Conservation (phyloP, 768 basidiomycete species). For the Phaeotremella skinneri region DNA sequence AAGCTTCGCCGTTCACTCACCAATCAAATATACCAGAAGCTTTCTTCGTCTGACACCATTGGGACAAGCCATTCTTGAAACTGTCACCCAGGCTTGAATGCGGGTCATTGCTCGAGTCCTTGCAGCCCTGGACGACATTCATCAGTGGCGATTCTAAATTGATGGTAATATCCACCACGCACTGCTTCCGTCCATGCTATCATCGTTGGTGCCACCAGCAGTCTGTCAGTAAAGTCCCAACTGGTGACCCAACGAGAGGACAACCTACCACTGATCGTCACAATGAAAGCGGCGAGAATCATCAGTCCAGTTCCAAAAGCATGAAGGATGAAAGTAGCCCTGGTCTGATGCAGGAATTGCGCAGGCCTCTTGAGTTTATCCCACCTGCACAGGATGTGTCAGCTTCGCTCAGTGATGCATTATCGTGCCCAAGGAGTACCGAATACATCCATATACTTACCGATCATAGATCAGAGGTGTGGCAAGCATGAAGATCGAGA, state of each 20-base stretch:
- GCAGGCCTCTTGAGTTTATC: slow-evolving; percentile 75
- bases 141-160: slow-evolving; percentile 5
- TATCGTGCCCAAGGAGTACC: background rate
- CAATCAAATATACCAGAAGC: slow-evolving; percentile 87
- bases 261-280: slow-evolving; percentile 48
- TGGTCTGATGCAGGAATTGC: slow-evolving; percentile 74
- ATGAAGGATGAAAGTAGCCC: slow-evolving; percentile 79
- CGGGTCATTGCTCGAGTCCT: slow-evolving; percentile 76
- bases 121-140: slow-evolving; percentile 66
- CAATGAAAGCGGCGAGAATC: slow-evolving; percentile 72
- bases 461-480: slow-evolving; percentile 56
- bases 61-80: slow-evolving; percentile 66
- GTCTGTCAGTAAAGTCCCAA: background rate
- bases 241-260: background rate
- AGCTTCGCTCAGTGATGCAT: slow-evolving; percentile 56
- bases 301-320: slow-evolving; percentile 65
- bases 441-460: slow-evolving; percentile 22
- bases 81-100: slow-evolving; percentile 64
- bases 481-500: slow-evolving; percentile 69
- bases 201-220: slow-evolving; percentile 18
- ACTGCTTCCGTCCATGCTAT: slow-evolving; percentile 10
- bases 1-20: slow-evolving; percentile 53
- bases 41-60: slow-evolving; percentile 91
- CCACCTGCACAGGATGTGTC: slow-evolving; percentile 58
- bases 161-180: background rate